Evolutionary conservation across 345 rosid species (phyloP).

Genomic region (Eucalyptus curtisii): DNA sequence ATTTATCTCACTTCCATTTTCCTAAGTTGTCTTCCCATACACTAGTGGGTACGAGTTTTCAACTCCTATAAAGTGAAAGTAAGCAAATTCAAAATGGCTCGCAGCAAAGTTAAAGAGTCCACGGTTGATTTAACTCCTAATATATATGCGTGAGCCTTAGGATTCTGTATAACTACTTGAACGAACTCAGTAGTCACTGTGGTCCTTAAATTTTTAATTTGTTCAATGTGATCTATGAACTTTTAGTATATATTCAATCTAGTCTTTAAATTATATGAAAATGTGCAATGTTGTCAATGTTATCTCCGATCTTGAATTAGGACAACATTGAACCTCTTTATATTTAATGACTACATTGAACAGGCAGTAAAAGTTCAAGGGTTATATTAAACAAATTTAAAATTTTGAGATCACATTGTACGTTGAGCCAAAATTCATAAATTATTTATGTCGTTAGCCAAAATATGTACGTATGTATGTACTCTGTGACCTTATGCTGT

Average conservation of each 20-base stretch:
- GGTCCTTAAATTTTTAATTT: no score
- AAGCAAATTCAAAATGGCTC: not conserved
- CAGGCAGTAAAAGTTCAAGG: not conserved
- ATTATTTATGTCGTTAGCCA: no score
- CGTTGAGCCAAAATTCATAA: no score
- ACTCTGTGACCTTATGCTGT: not conserved
- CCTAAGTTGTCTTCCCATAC: not conserved
- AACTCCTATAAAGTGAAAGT: not conserved
- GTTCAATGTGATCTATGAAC: fast-evolving
- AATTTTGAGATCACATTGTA: fast-evolving
- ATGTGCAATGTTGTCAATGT: not conserved
- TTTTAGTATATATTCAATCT: no score
- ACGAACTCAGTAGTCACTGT: not conserved
- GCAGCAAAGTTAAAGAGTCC: not conserved
- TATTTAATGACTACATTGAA: no score
- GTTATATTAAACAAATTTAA: no score
- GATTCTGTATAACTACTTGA: not conserved
- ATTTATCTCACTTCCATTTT: not conserved
- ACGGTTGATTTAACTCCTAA: not conserved
- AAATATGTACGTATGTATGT: not conserved
- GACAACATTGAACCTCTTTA: no score
- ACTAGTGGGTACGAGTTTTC: not conserved
- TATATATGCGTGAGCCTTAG: not conserved
- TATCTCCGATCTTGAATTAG: no score
- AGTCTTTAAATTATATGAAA: not conserved